Base-by-base conservation (phyloP, 805 yeast species). In the Cyberlindnera maclurae region DNA sequence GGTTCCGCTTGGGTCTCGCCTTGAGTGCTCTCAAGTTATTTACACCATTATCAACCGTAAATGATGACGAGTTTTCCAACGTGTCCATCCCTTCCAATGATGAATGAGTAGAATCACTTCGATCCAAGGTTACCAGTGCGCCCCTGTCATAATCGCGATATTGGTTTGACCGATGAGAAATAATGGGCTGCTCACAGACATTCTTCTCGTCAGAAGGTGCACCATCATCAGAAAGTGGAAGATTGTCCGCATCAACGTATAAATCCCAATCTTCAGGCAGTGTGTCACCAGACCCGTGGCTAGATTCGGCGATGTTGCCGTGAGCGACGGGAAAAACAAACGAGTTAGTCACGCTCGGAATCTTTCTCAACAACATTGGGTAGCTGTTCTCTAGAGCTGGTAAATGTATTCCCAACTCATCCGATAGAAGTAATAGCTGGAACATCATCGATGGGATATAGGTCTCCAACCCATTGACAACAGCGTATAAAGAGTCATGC, bases 401-500 rank as follows among this genome's bases (percentile, higher is more conserved):
- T 20, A 42, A 39, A 12, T 40, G 41, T 10, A 38, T 36, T 2
- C 31, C 29, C 3, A 33, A 22, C 3, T 16, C 13, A 28, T 49
- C 52, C 10, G 52, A 36, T 5, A 43, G 16, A 29, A 43, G 33
- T 8, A 50, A 34, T 8, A 35, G 17, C 20, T 48, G 52, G 33
- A 41, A 48, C 12, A 50, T 4, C 32, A 43, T 20, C 10, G 43
- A 11, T 10, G 42, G 20, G 3, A 16, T 28, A 36, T 35, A 36
- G 10, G 15, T 33, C 29, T 33, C 36, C 29, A 33, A 33, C 15
- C 36, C 36, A 7, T n/a, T n/a, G 11, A 13, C 17, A 5, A 33
- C 9, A 20, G 16, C 4, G 13, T n/a, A 31, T 12, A 16, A 12
- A 6, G 34, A 22, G n/a, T 18, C 13, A 13, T 22, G 34, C 13